Evolutionary conservation across 192 early-diverging fungal genomes (phyloP), one percentile per base, ranked within the genome.

Genomic region (Backusella australiensis): DNA sequence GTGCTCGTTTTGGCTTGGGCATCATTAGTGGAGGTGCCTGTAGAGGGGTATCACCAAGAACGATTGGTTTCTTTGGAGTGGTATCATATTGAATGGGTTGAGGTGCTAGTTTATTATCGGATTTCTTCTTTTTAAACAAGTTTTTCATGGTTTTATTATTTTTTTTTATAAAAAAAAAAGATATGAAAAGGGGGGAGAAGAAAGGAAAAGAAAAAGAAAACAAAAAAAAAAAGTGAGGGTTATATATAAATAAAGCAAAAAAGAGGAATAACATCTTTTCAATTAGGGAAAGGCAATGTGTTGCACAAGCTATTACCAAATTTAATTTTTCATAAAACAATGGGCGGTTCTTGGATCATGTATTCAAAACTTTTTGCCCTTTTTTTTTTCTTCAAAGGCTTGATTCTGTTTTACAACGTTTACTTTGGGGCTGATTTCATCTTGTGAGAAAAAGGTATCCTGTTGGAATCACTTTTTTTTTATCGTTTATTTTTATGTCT

Each of bases 191-290:
- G 11, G 23, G 6, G 11, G 14, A 12, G 11, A 1, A 63, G 2
- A 29, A 63, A 29, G 14, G 12, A 29, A 63, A 29, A 63, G 3
- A 1, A 14, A 63, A 29, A 14, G 0, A 59, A 6, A 59, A 23
- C 0, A 23, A 26, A 23, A 29, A 59, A 14, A 14, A 63, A 29
- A 63, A 19, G 56, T 23, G 38, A 74, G 7, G 15, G 56, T 26
- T 63, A 29, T 63, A 63, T 26, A 63, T 63, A 63, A 63, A 63
- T 63, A 63, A 63, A 63, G 21, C 8, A 53, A 53, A 53, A 53
- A 63, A 26, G 42, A 29, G 9, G 2, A 63, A 29, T 11, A 63
- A 63, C 56, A 63, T 29, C 56, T 63, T 14, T 63, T 63, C 56
- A 63, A 63, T 63, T 63, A 29, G 56, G 56, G 56, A 63, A 29